A percentile compares a stretch with the other conserved stretches of the same genome.
Evolutionary conservation across 2,329 filamentous ascomycete genomes (phyloP).

Genomic region (Fusarium siculi): DNA sequence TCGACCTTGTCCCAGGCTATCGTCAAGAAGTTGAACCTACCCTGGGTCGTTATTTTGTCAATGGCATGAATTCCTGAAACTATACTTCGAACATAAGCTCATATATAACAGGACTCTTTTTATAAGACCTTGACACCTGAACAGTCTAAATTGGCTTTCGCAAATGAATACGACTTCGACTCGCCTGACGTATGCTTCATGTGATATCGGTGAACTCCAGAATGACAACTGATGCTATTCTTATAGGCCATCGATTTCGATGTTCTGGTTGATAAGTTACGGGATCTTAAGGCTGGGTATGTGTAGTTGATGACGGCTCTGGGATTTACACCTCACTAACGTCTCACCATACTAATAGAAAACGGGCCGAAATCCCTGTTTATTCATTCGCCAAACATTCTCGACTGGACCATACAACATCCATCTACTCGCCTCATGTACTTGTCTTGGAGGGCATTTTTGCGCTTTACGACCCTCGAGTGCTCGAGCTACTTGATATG

Average conservation of each 20-base stretch:
- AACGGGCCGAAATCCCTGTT: constrained; percentile 88
- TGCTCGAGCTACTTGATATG: constrained; percentile 89
- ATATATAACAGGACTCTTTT: constrained; percentile 82
- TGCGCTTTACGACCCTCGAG: constrained; percentile 87
- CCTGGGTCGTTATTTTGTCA: constrained; percentile 97
- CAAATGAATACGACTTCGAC: constrained; percentile 96
- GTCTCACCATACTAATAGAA: constrained; percentile 59
- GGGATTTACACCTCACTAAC: constrained; percentile 17
- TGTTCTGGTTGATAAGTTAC: constrained; percentile 79
- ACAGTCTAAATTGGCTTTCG: constrained; percentile 82
- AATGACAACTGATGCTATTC: constrained; percentile 6
- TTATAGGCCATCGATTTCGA: constrained; percentile 89
- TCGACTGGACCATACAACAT: constrained; percentile 80
- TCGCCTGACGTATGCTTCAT: constrained; percentile 73
- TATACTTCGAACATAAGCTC: constrained; percentile 26
- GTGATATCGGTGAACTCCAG: not conserved
- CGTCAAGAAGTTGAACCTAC: constrained; percentile 86
- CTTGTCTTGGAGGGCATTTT: constrained; percentile 96
- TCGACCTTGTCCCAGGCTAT: constrained; percentile 94
- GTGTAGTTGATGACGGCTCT: constrained; percentile 34
- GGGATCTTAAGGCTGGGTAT: constrained; percentile 92
- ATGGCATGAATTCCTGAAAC: constrained; percentile 71
- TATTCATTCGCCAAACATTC: constrained; percentile 97
- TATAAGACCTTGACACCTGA: constrained; percentile 89
- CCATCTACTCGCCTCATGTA: constrained; percentile 96